phyloP scores from a whole-genome alignment of 164 flowering plant genomes.

The Pachysandra terminalis region DNA sequence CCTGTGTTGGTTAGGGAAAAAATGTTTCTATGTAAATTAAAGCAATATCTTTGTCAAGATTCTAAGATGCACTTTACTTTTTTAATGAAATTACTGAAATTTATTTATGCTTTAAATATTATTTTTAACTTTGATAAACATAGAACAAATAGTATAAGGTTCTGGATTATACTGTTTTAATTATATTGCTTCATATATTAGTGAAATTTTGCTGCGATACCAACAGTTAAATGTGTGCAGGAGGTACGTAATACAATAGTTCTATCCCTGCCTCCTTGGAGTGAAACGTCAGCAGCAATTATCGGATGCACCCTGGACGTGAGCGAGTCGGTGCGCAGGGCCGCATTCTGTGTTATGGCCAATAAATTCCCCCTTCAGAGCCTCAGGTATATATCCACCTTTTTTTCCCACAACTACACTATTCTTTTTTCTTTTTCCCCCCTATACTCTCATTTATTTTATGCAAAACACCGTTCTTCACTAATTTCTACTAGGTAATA shows the following conservation, averaged over 20 bases:
- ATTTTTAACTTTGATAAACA: no score
- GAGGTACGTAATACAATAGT: conserved; percentile 88
- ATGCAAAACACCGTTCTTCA: background rate
- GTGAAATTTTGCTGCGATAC: background rate
- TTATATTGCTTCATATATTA: background rate
- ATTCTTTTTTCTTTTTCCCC: background rate
- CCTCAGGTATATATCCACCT: conserved; percentile 56
- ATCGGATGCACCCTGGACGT: conserved; percentile 81
- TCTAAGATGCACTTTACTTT: background rate
- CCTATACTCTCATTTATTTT: background rate
- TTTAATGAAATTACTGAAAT: no score
- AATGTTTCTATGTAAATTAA: no score
- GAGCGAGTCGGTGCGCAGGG: conserved; percentile 80
- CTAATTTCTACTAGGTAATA: background rate
- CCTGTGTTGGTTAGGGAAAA: no score
- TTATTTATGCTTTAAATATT: background rate
- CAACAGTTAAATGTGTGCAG: conserved; percentile 33
- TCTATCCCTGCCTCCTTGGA: conserved; percentile 81
- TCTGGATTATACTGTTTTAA: background rate
- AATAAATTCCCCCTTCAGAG: conserved; percentile 92
- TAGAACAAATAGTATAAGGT: background rate
- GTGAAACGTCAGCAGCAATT: conserved; percentile 53
- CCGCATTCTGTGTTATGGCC: conserved; percentile 80
- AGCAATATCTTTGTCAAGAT: background rate
- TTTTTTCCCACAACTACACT: background rate